Conservation (phyloP, 2,329 filamentous ascomycete species). For the Fusarium proliferatum region DNA sequence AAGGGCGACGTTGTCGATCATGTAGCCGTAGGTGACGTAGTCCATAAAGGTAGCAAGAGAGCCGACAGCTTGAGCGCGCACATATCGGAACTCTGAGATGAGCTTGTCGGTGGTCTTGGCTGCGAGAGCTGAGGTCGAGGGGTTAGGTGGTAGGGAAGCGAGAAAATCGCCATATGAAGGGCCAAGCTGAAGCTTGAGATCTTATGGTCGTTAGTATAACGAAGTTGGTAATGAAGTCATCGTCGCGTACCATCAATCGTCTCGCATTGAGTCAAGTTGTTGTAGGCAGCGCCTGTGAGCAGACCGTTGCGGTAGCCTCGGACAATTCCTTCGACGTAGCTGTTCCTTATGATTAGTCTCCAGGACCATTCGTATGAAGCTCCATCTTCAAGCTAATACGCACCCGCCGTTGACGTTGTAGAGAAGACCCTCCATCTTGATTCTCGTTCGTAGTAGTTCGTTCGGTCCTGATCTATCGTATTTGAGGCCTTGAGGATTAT, state of each 20-base stretch:
- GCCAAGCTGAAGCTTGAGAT: constrained; percentile 96
- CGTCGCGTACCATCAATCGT: constrained; percentile 83
- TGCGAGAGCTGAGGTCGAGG: constrained; percentile 93
- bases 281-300: constrained; percentile 89
- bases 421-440: constrained; percentile 86
- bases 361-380: constrained; percentile 34
- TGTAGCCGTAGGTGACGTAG: constrained; percentile 98
- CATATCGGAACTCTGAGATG: constrained; percentile 95
- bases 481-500: constrained; percentile 4
- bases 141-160: constrained; percentile 91
- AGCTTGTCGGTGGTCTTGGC: constrained; percentile 98
- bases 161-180: constrained; percentile 98
- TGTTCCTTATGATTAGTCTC: constrained; percentile 55
- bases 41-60: constrained; percentile 96
- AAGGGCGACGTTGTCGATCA: constrained; percentile 99
- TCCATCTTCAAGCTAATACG: constrained; percentile 43
- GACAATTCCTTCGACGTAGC: constrained; percentile 97
- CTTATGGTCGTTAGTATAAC: constrained; percentile 58
- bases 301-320: constrained; percentile 96
- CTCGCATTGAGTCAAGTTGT: constrained; percentile 97
- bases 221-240: not conserved
- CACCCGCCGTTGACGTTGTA: constrained; percentile 96
- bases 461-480: constrained; percentile 6
- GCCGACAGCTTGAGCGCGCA: constrained; percentile 92
- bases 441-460: not conserved